phyloP scores from a whole-genome alignment of 2,329 filamentous ascomycete species.

The Colletotrichum gloeosporioides region DNA sequence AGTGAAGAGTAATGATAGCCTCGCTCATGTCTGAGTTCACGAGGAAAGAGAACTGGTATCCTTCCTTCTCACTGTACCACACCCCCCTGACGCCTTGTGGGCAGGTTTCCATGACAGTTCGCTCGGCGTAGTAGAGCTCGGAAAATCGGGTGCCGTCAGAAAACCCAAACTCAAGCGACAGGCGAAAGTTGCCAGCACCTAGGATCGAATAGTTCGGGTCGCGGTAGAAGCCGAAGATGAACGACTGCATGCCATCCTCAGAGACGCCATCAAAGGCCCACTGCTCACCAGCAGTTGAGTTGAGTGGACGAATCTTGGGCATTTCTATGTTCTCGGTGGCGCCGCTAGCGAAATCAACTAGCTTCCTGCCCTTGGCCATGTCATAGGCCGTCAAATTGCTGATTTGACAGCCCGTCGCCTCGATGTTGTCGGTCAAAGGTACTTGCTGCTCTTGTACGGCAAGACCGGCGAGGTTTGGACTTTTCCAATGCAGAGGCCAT shows the following conservation, averaged over 20 bases:
- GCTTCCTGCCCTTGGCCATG: slow-evolving; percentile 5
- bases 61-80: slow-evolving; percentile 15
- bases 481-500: background rate
- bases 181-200: slow-evolving; percentile 30
- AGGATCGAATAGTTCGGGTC: slow-evolving; percentile 33
- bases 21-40: slow-evolving; percentile 21
- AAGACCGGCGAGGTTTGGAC: background rate
- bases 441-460: background rate
- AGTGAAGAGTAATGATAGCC: slow-evolving; percentile 12
- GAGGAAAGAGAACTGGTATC: slow-evolving; percentile 18
- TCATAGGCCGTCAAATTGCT: slow-evolving; percentile 7
- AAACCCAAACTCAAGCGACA: slow-evolving; percentile 28
- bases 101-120: slow-evolving; percentile 27
- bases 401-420: background rate
- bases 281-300: slow-evolving; percentile 31
- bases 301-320: slow-evolving; percentile 28
- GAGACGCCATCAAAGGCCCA: slow-evolving; percentile 35
- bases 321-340: slow-evolving; percentile 11
- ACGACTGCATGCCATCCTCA: slow-evolving; percentile 25
- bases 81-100: slow-evolving; percentile 4
- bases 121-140: slow-evolving; percentile 28
- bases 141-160: slow-evolving; percentile 25
- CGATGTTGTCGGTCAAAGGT: background rate
- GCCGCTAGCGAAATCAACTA: background rate
- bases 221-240: slow-evolving; percentile 33